phyloP scores from a whole-genome alignment of 805 yeast species.

The Starmera caribaea region DNA sequence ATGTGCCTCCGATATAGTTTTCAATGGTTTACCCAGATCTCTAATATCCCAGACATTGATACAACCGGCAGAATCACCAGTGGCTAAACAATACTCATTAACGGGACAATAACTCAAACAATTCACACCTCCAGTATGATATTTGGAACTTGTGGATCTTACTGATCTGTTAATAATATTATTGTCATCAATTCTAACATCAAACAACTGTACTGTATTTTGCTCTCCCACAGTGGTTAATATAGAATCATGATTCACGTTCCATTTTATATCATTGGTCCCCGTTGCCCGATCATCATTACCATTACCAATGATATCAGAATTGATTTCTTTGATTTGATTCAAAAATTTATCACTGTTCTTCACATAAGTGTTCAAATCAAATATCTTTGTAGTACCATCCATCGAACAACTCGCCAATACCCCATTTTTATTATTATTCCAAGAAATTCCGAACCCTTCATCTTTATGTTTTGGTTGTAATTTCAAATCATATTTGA shows the following conservation, averaged over 20 bases:
- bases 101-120: conserved; percentile 50
- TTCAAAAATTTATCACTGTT: conserved; percentile 6
- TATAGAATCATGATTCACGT: conserved; percentile 47
- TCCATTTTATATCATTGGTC: conserved; percentile 68
- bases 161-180: conserved; percentile 3
- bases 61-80: conserved; percentile 55
- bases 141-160: conserved; percentile 1
- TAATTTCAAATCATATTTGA: conserved; percentile 45
- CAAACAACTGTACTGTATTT: conserved; percentile 39
- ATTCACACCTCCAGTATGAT: conserved; percentile 36
- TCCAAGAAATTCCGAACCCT: conserved; percentile 73
- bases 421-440: conserved; percentile 46
- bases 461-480: conserved; percentile 33
- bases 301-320: conserved; percentile 8
- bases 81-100: conserved; percentile 47
- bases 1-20: conserved; percentile 29
- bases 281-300: conserved; percentile 32
- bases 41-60: conserved; percentile 63
- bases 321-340: conserved; percentile 10
- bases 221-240: conserved; percentile 65
- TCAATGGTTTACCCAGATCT: conserved; percentile 22
- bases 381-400: conserved; percentile 61
- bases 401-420: conserved; percentile 53
- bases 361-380: conserved; percentile 36
- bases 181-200: conserved; percentile 30